Percentiles rank a stretch among this genome's conserved stretches.
Evolutionary conservation across 257 asterid genomes (phyloP).

Genomic region (Handroanthus guayacan): DNA sequence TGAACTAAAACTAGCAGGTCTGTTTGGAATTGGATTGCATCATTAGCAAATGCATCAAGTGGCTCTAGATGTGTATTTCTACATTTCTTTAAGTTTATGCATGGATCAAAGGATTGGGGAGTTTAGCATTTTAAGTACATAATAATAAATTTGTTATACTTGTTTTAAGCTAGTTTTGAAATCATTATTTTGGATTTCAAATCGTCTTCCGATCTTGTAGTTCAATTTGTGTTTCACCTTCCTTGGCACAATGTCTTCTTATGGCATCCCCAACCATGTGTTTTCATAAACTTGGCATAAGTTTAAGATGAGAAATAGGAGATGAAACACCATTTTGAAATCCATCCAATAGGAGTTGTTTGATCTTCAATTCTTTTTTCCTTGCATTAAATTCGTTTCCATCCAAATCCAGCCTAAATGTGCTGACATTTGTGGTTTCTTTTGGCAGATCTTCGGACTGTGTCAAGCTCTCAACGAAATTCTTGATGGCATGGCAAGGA

Average conservation of each 20-base stretch:
- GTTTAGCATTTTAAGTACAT: neutral
- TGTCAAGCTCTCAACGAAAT: conserved; percentile 94
- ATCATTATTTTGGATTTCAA: neutral
- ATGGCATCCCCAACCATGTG: no score
- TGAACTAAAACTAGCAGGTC: neutral
- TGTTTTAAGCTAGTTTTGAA: neutral
- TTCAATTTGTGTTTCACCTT: no score
- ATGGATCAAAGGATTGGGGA: neutral
- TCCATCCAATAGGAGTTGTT: neutral
- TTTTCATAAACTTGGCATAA: no score
- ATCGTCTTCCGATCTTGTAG: no score
- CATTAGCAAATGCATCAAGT: neutral
- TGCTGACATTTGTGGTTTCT: conserved; percentile 27
- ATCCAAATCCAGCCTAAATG: conserved; percentile 4
- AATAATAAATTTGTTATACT: neutral
- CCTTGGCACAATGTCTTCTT: no score
- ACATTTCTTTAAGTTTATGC: neutral
- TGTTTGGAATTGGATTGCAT: conserved; percentile 7
- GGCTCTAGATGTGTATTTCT: neutral
- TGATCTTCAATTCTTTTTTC: neutral
- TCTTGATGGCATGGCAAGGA: conserved; percentile 96
- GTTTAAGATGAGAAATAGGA: no score
- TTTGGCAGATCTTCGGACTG: conserved; percentile 80
- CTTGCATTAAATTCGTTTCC: neutral
- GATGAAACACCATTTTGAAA: no score